Evolutionary conservation across 2,329 filamentous ascomycete species (phyloP).

Genomic region (Cadophora gregata): DNA sequence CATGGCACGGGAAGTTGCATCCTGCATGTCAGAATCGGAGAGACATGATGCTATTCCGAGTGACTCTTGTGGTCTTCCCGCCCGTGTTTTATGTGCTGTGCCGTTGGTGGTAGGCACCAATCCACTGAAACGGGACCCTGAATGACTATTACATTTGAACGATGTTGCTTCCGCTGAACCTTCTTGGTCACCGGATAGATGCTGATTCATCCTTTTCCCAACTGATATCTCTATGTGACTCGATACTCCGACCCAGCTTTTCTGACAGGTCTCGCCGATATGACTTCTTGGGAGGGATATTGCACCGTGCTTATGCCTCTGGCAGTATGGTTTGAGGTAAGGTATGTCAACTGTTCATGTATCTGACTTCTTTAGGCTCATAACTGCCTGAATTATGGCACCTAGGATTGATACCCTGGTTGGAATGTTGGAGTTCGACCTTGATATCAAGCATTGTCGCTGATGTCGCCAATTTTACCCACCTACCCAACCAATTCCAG

Average conservation of each 20-base stretch:
- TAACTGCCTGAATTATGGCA: background rate
- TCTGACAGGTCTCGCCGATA: background rate
- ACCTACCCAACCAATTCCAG: too few species aligned
- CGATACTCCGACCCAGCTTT: background rate
- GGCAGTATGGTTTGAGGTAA: background rate
- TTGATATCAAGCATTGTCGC: too few species aligned
- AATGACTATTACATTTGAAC: background rate
- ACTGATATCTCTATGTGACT: too few species aligned
- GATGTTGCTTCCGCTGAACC: background rate
- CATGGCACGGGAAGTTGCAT: constrained; percentile 9
- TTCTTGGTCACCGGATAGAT: constrained; percentile 1
- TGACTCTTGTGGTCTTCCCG: background rate
- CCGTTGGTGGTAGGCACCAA: background rate
- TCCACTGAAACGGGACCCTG: background rate
- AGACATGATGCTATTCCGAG: constrained; percentile 3
- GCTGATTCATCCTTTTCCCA: background rate
- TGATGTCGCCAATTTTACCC: too few species aligned
- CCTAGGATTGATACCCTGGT: too few species aligned
- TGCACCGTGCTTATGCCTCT: background rate
- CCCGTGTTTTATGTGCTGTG: background rate
- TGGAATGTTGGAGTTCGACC: too few species aligned
- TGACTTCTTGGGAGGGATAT: background rate
- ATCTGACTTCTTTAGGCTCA: background rate
- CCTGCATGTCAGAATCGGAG: background rate
- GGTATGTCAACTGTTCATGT: background rate